Evolutionary conservation across 352 stramenopile genomes (phyloP).

Genomic region (Peronospora destructor): DNA sequence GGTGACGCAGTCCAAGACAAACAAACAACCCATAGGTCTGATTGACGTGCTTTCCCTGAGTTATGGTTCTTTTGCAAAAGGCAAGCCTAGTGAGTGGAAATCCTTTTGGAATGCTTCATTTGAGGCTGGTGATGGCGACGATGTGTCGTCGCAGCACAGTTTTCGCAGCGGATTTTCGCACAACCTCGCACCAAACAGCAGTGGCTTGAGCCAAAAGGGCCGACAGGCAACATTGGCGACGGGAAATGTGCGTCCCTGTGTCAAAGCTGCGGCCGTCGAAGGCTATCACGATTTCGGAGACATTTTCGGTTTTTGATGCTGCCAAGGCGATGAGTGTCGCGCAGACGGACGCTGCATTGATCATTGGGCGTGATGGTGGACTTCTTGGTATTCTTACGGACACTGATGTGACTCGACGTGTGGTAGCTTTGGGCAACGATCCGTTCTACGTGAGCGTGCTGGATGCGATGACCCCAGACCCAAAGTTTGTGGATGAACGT

Average conservation of each 20-base stretch:
- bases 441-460: slow-evolving; percentile 78
- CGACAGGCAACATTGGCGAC: slow-evolving; percentile 46
- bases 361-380: slow-evolving; percentile 85
- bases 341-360: slow-evolving; percentile 89
- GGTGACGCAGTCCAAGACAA: slow-evolving; percentile 68
- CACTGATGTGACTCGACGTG: slow-evolving; percentile 80
- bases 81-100: slow-evolving; percentile 80
- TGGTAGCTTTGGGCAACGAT: slow-evolving; percentile 82
- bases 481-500: slow-evolving; percentile 84
- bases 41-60: slow-evolving; percentile 85
- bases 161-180: slow-evolving; percentile 72
- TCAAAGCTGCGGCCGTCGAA: slow-evolving; percentile 84
- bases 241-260: slow-evolving; percentile 87
- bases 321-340: slow-evolving; percentile 86
- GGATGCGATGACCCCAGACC: slow-evolving; percentile 82
- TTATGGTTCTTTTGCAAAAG: slow-evolving; percentile 86
- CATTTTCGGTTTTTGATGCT: slow-evolving; percentile 84
- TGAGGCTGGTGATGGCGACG: slow-evolving; percentile 64
- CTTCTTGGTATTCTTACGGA: slow-evolving; percentile 95
- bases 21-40: slow-evolving; percentile 60
- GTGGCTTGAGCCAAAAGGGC: slow-evolving; percentile 32
- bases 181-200: slow-evolving; percentile 33
- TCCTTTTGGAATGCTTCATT: slow-evolving; percentile 88
- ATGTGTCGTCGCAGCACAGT: slow-evolving; percentile 75
- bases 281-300: slow-evolving; percentile 84